Conservation (phyloP, 2,329 filamentous ascomycete species). For the Fusarium redolens region DNA sequence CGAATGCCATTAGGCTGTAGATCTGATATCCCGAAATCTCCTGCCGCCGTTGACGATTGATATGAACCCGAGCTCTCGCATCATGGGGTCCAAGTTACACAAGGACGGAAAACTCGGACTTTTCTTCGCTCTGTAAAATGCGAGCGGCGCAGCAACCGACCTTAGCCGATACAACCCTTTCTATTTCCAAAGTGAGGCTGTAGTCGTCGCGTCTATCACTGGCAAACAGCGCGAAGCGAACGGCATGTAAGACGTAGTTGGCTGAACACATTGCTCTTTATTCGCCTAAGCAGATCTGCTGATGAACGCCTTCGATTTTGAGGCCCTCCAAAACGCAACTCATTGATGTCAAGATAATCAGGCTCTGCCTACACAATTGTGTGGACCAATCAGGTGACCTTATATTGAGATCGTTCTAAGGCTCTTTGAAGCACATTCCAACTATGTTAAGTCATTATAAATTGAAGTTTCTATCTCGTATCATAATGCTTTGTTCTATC, state of each 20-base stretch:
- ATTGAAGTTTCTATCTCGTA: too few species aligned
- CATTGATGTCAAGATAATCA: too few species aligned
- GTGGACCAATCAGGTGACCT: background rate
- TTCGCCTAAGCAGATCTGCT: background rate
- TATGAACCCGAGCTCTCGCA: accelerated
- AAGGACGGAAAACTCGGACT: accelerated
- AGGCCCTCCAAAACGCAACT: background rate
- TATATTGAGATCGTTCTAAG: background rate
- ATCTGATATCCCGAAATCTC: accelerated
- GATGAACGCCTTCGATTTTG: background rate
- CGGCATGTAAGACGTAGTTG: background rate
- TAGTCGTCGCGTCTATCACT: accelerated
- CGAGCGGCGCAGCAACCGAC: background rate
- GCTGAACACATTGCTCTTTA: accelerated
- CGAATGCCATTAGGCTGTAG: accelerated
- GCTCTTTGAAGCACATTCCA: background rate
- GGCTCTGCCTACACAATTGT: background rate
- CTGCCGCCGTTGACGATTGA: background rate
- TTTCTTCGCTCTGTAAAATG: accelerated
- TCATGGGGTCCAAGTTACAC: background rate
- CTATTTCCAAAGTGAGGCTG: background rate
- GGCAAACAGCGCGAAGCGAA: background rate
- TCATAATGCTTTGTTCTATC: too few species aligned
- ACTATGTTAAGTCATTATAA: too few species aligned
- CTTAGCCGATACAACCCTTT: accelerated